Conservation (phyloP, 2,329 filamentous ascomycete genomes). For the Ilyonectria sp. region DNA sequence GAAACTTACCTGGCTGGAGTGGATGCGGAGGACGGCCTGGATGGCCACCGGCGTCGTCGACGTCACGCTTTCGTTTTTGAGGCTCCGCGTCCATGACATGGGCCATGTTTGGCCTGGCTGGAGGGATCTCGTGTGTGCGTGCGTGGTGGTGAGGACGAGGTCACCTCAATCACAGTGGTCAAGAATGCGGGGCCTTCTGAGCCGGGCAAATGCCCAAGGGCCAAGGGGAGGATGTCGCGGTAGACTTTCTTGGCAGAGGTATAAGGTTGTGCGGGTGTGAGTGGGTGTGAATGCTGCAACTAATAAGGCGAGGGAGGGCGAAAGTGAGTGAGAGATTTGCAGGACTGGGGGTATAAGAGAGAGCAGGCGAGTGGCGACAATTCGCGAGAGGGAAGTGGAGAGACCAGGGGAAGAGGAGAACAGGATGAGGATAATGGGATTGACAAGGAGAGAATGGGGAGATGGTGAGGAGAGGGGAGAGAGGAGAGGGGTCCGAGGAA, state of each 20-base stretch:
- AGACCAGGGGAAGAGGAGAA: conserved; percentile 31
- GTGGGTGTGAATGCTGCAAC: conserved; percentile 15
- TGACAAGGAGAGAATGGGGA: conserved; percentile 4
- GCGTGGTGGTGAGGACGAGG: conserved; percentile 13
- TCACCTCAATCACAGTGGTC: conserved; percentile 26
- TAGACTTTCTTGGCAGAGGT: conserved; percentile 19
- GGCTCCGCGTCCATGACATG: conserved; percentile 59
- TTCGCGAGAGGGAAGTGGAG: conserved; percentile 30
- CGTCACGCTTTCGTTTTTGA: conserved; percentile 65
- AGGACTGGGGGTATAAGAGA: conserved; percentile 25
- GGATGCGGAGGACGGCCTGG: conserved; percentile 57
- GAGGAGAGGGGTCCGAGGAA: conserved; percentile 1
- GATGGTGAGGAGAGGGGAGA: background rate
- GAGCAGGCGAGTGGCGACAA: conserved; percentile 41
- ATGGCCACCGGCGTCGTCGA: conserved; percentile 60
- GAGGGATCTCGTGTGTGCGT: background rate
- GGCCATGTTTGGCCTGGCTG: conserved; percentile 54
- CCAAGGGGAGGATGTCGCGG: background rate
- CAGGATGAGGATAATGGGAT: conserved; percentile 9
- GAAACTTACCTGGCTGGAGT: conserved; percentile 61
- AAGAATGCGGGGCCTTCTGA: conserved; percentile 19
- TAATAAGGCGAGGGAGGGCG: conserved; percentile 6
- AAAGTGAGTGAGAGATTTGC: conserved; percentile 33
- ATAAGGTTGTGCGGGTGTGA: conserved; percentile 21
- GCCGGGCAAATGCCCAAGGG: conserved; percentile 13